Percentiles rank a stretch among this genome's conserved stretches.
These are phyloP conservation scores for Syncephalis fuscata DNA, from an alignment of 371 early-diverging fungal species.

Conservation along the genomic window DNA sequence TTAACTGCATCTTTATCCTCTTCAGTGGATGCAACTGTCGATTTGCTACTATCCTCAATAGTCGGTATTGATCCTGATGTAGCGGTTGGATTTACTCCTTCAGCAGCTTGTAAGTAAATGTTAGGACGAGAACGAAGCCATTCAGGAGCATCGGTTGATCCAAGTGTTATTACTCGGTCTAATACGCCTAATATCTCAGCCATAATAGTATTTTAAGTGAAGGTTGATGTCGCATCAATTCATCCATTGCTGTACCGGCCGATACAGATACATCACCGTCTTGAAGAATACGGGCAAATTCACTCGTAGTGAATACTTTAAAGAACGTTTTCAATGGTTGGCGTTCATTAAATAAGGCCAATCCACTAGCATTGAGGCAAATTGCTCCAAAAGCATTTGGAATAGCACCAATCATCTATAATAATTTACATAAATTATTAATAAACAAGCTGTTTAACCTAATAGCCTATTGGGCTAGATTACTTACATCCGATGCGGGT, in stretches of 20 bases:
- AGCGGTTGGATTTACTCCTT: too few species aligned
- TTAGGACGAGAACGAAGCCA: too few species aligned
- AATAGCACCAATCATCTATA: slow-evolving; percentile 36
- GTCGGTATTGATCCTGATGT: too few species aligned
- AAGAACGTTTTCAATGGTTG: slow-evolving; percentile 61
- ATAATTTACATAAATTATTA: neutral
- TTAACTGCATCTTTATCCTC: slow-evolving; percentile 15
- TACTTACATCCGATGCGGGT: slow-evolving; percentile 42
- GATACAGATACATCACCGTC: slow-evolving; percentile 68
- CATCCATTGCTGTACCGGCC: slow-evolving; percentile 81
- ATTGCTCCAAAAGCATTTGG: slow-evolving; percentile 92
- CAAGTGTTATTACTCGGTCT: neutral
- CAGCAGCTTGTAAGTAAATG: neutral
- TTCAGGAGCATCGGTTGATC: neutral
- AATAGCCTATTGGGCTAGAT: neutral
- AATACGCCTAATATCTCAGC: slow-evolving; percentile 22
- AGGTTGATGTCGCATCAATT: slow-evolving; percentile 92
- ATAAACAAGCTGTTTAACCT: neutral
- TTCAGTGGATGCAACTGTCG: slow-evolving; percentile 7
- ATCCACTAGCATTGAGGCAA: slow-evolving; percentile 72
- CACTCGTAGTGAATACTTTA: slow-evolving; percentile 50
- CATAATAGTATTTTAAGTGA: slow-evolving; percentile 48
- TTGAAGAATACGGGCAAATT: slow-evolving; percentile 54
- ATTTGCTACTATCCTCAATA: too few species aligned
- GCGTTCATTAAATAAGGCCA: slow-evolving; percentile 60